phyloP scores from a whole-genome alignment of 2,329 filamentous ascomycete species.

The Amesomyces nigricolor region DNA sequence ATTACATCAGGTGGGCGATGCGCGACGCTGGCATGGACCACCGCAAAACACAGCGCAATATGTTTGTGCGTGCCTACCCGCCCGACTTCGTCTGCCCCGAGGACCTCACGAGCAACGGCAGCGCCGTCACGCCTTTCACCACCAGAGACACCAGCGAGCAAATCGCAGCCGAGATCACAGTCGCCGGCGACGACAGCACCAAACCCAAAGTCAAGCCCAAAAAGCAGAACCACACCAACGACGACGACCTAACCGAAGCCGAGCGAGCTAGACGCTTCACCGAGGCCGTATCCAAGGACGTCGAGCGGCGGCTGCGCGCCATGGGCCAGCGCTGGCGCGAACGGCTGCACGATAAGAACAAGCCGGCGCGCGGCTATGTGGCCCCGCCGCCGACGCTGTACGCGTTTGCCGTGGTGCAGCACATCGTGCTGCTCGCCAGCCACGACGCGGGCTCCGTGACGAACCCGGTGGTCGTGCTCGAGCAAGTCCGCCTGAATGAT shows the following conservation, averaged over 20 bases:
- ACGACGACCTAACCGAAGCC: neutral
- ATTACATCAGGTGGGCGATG: slow-evolving; percentile 32
- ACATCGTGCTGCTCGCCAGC: slow-evolving; percentile 43
- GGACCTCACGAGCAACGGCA: neutral
- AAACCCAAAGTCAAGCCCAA: neutral
- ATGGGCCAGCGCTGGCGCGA: slow-evolving; percentile 20
- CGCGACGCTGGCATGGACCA: slow-evolving; percentile 29
- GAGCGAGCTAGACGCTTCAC: slow-evolving; percentile 14
- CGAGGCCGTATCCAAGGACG: slow-evolving; percentile 13
- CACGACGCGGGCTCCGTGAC: slow-evolving; percentile 34
- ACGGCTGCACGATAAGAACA: slow-evolving; percentile 11
- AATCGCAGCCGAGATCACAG: neutral
- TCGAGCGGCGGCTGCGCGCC: slow-evolving; percentile 14
- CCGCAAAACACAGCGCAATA: slow-evolving; percentile 13
- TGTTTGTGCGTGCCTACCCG: slow-evolving; percentile 21
- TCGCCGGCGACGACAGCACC: neutral
- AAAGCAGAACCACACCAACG: neutral
- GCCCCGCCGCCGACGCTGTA: slow-evolving; percentile 31
- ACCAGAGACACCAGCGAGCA: slow-evolving; percentile 1
- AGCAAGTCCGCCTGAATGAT: slow-evolving; percentile 30
- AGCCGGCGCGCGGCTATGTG: slow-evolving; percentile 5
- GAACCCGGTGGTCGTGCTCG: slow-evolving; percentile 30
- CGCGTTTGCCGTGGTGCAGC: slow-evolving; percentile 44
- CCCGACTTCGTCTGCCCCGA: slow-evolving; percentile 8
- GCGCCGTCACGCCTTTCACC: slow-evolving; percentile 3